Conservation (phyloP, 371 early-diverging fungal genomes). For the Rhizopus arrhizus region DNA sequence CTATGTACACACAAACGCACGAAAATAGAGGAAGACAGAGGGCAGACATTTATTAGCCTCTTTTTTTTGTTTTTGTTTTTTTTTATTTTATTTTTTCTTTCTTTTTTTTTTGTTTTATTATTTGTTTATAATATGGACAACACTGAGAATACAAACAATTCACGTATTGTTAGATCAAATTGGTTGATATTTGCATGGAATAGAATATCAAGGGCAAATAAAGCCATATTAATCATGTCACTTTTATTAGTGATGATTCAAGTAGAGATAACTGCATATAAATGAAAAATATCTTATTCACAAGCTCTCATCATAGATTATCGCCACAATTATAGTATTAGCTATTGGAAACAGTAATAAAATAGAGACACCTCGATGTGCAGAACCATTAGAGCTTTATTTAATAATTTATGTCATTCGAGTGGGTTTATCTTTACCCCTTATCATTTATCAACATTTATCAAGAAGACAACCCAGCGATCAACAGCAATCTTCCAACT, state of each 20-base stretch:
- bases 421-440: slow-evolving; percentile 36
- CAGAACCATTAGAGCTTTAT: slow-evolving; percentile 42
- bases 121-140: not conserved
- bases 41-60: not conserved
- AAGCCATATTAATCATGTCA: slow-evolving; percentile 24
- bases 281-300: not conserved
- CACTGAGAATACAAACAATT: not conserved
- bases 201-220: slow-evolving; percentile 30
- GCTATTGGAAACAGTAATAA: slow-evolving; percentile 26
- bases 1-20: too few species aligned
- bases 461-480: slow-evolving; percentile 10
- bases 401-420: slow-evolving; percentile 43
- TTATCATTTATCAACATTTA: slow-evolving; percentile 42
- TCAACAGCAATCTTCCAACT: slow-evolving; percentile 1
- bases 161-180: slow-evolving; percentile 27
- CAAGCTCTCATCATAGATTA: slow-evolving; percentile 18
- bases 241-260: slow-evolving; percentile 10
- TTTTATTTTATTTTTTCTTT: not conserved
- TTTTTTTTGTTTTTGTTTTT: not conserved
- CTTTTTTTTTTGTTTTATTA: slow-evolving; percentile 7
- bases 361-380: slow-evolving; percentile 22
- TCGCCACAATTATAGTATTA: slow-evolving; percentile 26
- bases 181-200: slow-evolving; percentile 24
- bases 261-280: not conserved
- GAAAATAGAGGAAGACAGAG: too few species aligned